phyloP scores from a whole-genome alignment of 768 basidiomycete genomes.

The Tephrocybe sp. region DNA sequence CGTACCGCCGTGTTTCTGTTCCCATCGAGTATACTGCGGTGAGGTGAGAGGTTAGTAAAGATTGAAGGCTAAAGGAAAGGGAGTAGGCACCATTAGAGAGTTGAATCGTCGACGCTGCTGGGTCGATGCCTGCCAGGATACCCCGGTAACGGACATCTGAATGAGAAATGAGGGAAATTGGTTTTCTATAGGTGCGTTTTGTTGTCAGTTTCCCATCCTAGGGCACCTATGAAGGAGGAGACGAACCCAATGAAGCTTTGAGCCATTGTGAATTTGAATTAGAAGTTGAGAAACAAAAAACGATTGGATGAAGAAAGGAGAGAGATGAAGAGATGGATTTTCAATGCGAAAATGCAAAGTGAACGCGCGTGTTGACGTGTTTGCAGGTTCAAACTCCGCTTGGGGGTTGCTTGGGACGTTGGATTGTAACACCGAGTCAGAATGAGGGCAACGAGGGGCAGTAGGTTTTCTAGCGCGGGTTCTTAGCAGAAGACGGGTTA shows the following conservation, averaged over 20 bases:
- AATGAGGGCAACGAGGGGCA: too few relatives aligned
- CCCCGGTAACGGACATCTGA: conserved; percentile 91
- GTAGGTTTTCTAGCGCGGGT: too few relatives aligned
- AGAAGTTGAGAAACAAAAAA: too few relatives aligned
- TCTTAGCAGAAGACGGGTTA: too few relatives aligned
- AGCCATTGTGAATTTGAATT: too few relatives aligned
- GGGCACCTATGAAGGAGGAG: not conserved
- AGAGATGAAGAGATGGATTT: conserved; percentile 3
- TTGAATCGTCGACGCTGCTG: conserved; percentile 74
- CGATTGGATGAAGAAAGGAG: not conserved
- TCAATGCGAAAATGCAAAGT: not conserved
- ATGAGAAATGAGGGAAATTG: conserved; percentile 87
- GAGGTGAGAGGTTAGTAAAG: not conserved
- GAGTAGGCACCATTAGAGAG: conserved; percentile 14
- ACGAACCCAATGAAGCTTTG: conserved; percentile 65
- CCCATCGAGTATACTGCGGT: conserved; percentile 82
- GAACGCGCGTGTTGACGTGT: too few relatives aligned
- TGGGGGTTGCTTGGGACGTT: too few relatives aligned
- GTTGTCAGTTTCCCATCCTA: not conserved
- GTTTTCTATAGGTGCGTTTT: conserved; percentile 58
- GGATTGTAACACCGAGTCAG: too few relatives aligned
- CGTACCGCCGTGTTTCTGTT: conserved; percentile 80
- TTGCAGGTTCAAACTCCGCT: too few relatives aligned
- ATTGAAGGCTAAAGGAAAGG: not conserved
- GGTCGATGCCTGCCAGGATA: conserved; percentile 85